phyloP scores from a whole-genome alignment of 2,329 filamentous ascomycete genomes.

The Atkinsonella hypoxylon region DNA sequence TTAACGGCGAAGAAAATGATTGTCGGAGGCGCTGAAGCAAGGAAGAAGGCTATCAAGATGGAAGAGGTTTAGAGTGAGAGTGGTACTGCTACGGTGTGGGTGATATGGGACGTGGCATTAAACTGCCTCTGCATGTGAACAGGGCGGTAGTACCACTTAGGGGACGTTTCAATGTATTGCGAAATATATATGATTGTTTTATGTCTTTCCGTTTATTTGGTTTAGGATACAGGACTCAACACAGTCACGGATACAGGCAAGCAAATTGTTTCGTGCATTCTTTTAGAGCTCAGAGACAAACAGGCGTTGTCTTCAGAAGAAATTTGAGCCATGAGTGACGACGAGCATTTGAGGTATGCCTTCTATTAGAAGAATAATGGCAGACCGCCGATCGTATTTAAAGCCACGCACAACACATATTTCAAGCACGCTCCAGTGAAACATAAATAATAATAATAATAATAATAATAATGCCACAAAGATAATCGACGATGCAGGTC shows the following conservation, averaged over 20 bases:
- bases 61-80: slow-evolving; percentile 18
- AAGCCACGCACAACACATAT: too few relatives aligned
- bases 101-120: too few relatives aligned
- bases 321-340: not conserved
- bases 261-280: not conserved
- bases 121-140: slow-evolving; percentile 2
- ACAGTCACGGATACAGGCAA: not conserved
- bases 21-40: slow-evolving; percentile 24
- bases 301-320: not conserved
- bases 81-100: too few relatives aligned
- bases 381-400: too few relatives aligned
- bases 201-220: not conserved
- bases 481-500: not conserved
- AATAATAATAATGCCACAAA: too few relatives aligned
- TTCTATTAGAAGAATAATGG: not conserved
- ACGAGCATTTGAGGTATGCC: not conserved
- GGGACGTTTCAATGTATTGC: not conserved
- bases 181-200: not conserved
- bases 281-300: not conserved
- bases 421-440: too few relatives aligned
- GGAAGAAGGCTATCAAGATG: slow-evolving; percentile 23
- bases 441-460: too few relatives aligned
- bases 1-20: slow-evolving; percentile 36
- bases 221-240: not conserved
- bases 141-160: not conserved